Base-by-base conservation (phyloP, 805 yeast species). In the Tetrapisispora phaffii region DNA sequence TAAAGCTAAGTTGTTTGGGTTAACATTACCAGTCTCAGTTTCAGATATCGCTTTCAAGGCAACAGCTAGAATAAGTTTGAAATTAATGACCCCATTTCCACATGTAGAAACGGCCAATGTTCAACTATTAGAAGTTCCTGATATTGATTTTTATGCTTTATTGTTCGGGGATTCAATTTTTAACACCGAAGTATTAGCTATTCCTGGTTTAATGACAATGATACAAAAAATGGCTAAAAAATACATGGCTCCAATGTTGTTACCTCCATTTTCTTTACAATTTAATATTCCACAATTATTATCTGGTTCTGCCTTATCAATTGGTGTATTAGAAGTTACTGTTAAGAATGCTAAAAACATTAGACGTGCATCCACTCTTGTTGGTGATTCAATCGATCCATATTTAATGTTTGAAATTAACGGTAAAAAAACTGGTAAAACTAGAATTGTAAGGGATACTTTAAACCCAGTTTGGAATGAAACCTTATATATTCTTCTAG, bases 191-290 rank as follows among this genome's bases (percentile, higher is more conserved):
- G 65, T 87, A 23, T 77, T 89, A 58, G 71, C 83, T 41, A 65
- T 93, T 44, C 99, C 99, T 13, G 98, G 98, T 37, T 68, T 93
- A 43, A 77, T 77, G 53, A 78, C 86, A 43, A 77, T 87, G 58
- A 82, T 90, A 56, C 82, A 84, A 62, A 87, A 83, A 58, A 81
- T 89, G 86, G 77, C 88, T 22, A 77, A 76, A 57, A 85, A 88
- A 60, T 89, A 82, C 66, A 80, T 78, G 44, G 97, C 97, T 9
- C 93, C 97, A 26, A 77, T 93, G 70, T 59, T 90, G 41, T 83
- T 86, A 57, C 73, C 84, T 38, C 99, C 99, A 13, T 80, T 93
- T 51, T 87, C 96, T 3, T 85, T 89, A 72, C 95, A 93, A 69
- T 69, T 93, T 60, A 93, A 94, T 57, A 75, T 93, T 39, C 95